Base-by-base conservation (phyloP, 2,329 filamentous ascomycete genomes). In the Alternaria arborescens region DNA sequence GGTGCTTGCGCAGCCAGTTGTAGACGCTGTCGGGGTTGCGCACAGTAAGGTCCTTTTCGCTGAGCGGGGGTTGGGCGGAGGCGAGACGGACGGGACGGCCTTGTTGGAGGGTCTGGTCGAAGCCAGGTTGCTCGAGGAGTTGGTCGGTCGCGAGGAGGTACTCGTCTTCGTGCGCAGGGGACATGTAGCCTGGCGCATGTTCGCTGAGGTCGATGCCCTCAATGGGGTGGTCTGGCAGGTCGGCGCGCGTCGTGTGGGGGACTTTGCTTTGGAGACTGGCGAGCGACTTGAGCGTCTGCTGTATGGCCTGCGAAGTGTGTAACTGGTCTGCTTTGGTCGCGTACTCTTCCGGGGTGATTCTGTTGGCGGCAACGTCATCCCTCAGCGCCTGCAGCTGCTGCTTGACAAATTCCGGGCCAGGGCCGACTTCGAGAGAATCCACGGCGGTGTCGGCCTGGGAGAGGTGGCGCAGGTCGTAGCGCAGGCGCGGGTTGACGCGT, bases 11-110 rank as follows among this genome's bases (percentile, higher is more conserved):
- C 12, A 99, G 86, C 95, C 95, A 99, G 78, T 96, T 97, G 81
- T 97, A 96, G 3, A 97, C 94, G 60, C 92, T 96, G 42, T 93
- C 91, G 0, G 94, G 93, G 76, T 98, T 98, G 52, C 87, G 87
- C 24, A 93, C 79, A 56, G 88, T 84, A 43, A 84, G 77, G 53
- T 87, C 82, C 59, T 83, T 80, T 72, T 82, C 80, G 58, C 77
- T 75, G 58, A 82, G 74, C 41, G 78, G 80, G 58, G 74, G 69
- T 63, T 76, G 77, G 67, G 71, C 79, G 70, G 79, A 82, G 42
- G 75, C 58, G 59, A 71, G 71, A 78, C 72, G 68, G 76, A 74
- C 68, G 61, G 79, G 78, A 65, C 82, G 71, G 51, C 73, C 74
- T 40, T 79, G 73, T 65, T 78, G 70, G 46, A 76, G 67, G 55